Percentiles rank a stretch among this genome's conserved stretches.
These are phyloP conservation scores for Trichoderma oligosporum DNA, from an alignment of 2,329 filamentous ascomycete species.

Conservation along the genomic window DNA sequence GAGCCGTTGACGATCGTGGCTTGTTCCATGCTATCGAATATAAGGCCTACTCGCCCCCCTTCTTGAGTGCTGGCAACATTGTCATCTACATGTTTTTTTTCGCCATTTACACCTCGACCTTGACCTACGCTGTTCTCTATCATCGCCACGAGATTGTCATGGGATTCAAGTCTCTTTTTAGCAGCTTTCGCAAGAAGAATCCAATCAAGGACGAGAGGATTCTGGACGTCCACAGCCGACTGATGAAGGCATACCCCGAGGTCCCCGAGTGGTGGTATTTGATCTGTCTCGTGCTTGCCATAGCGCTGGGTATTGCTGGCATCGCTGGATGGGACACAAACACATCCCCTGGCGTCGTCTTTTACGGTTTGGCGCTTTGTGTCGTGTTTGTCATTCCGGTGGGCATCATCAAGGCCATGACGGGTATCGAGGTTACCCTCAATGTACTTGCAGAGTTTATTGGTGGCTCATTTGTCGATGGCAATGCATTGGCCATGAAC, in stretches of 20 bases:
- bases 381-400: slow-evolving; percentile 50
- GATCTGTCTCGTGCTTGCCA: slow-evolving; percentile 39
- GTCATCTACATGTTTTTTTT: slow-evolving; percentile 55
- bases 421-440: slow-evolving; percentile 48
- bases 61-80: slow-evolving; percentile 48
- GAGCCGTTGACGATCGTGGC: slow-evolving; percentile 40
- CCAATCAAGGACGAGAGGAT: slow-evolving; percentile 34
- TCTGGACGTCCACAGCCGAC: slow-evolving; percentile 46
- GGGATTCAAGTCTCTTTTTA: slow-evolving; percentile 46
- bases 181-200: slow-evolving; percentile 42
- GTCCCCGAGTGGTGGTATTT: slow-evolving; percentile 56
- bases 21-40: slow-evolving; percentile 47
- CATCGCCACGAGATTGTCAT: slow-evolving; percentile 49
- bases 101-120: slow-evolving; percentile 49
- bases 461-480: slow-evolving; percentile 48
- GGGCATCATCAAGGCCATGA: slow-evolving; percentile 52
- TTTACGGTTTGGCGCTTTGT: slow-evolving; percentile 48
- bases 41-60: slow-evolving; percentile 49
- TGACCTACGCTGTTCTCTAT: slow-evolving; percentile 50
- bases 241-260: slow-evolving; percentile 46
- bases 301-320: slow-evolving; percentile 45
- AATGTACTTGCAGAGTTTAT: slow-evolving; percentile 54
- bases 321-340: slow-evolving; percentile 49
- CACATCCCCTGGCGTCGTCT: slow-evolving; percentile 49
- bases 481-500: slow-evolving; percentile 52